A percentile compares a stretch with the other conserved stretches of the same genome.
Conservation (phyloP, 2,329 filamentous ascomycete genomes). For the Elsinoe fawcettii region DNA sequence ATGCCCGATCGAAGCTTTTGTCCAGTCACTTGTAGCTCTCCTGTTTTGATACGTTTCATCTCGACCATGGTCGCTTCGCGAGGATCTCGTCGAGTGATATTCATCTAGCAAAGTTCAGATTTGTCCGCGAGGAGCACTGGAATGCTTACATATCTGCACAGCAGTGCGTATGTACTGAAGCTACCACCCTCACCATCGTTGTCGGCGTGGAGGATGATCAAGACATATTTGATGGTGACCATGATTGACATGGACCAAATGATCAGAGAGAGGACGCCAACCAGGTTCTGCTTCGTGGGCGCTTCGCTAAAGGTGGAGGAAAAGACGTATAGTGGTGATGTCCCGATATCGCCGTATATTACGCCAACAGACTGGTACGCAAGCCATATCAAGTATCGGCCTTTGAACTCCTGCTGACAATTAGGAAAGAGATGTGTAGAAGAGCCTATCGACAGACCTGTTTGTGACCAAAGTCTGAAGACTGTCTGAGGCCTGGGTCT, state of each 20-base stretch:
- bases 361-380: slow-evolving; percentile 59
- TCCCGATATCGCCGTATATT: slow-evolving; percentile 64
- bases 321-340: slow-evolving; percentile 61
- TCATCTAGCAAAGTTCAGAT: slow-evolving; percentile 34
- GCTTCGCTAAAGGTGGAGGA: slow-evolving; percentile 55
- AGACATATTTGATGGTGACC: slow-evolving; percentile 61
- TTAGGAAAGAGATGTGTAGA: neutral
- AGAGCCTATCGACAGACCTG: slow-evolving; percentile 7
- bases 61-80: slow-evolving; percentile 48
- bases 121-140: neutral
- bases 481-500: slow-evolving; percentile 22
- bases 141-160: slow-evolving; percentile 48
- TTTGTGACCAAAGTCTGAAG: slow-evolving; percentile 24
- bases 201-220: slow-evolving; percentile 58
- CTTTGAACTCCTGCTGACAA: slow-evolving; percentile 26
- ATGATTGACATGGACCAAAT: slow-evolving; percentile 63
- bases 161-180: slow-evolving; percentile 58
- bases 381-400: slow-evolving; percentile 36
- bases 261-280: slow-evolving; percentile 59
- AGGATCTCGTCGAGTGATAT: slow-evolving; percentile 55
- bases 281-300: slow-evolving; percentile 51
- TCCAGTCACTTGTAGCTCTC: slow-evolving; percentile 48
- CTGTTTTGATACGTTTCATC: slow-evolving; percentile 52
- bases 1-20: slow-evolving; percentile 49
- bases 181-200: slow-evolving; percentile 66